Conservation (phyloP, 2,329 filamentous ascomycete genomes). For the Chrysoporthe puriensis region DNA sequence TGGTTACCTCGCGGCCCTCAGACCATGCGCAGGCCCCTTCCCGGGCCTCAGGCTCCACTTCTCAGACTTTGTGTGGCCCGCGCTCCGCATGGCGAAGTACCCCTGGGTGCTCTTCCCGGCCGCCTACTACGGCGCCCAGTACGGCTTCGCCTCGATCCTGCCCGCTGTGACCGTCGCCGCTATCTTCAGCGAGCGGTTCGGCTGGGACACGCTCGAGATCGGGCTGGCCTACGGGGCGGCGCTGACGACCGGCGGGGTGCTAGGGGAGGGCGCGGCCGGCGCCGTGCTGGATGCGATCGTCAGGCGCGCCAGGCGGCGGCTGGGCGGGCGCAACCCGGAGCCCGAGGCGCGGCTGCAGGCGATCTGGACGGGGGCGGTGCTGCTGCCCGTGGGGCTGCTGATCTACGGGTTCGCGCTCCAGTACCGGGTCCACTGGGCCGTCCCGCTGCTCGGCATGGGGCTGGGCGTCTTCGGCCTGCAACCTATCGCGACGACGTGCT, state of each 20-base stretch:
- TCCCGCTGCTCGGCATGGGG: conserved; percentile 37
- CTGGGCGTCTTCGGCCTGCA: conserved; percentile 38
- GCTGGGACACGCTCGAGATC: conserved; percentile 37
- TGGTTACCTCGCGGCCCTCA: conserved; percentile 29
- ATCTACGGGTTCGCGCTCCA: conserved; percentile 39
- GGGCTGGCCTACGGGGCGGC: conserved; percentile 38
- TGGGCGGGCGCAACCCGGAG: conserved; percentile 30
- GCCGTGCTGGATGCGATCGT: conserved; percentile 34
- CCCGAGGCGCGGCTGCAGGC: conserved; percentile 36
- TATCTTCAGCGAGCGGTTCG: conserved; percentile 37
- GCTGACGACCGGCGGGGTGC: conserved; percentile 33
- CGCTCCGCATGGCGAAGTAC: conserved; percentile 36
- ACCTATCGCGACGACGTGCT: conserved; percentile 37
- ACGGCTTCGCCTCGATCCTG: conserved; percentile 38
- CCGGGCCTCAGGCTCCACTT: conserved; percentile 15
- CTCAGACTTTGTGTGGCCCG: conserved; percentile 34
- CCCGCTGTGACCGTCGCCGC: conserved; percentile 39
- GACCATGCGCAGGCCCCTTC: conserved; percentile 28
- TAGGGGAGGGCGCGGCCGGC: conserved; percentile 34
- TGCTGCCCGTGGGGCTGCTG: conserved; percentile 36
- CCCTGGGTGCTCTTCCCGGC: conserved; percentile 38
- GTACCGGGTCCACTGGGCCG: conserved; percentile 36
- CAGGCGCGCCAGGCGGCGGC: conserved; percentile 28
- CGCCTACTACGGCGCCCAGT: conserved; percentile 38
- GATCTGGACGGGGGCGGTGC: conserved; percentile 35